Base-by-base conservation (phyloP, 225 moss, liverwort and hornwort genomes). In the Polytrichum commune region DNA sequence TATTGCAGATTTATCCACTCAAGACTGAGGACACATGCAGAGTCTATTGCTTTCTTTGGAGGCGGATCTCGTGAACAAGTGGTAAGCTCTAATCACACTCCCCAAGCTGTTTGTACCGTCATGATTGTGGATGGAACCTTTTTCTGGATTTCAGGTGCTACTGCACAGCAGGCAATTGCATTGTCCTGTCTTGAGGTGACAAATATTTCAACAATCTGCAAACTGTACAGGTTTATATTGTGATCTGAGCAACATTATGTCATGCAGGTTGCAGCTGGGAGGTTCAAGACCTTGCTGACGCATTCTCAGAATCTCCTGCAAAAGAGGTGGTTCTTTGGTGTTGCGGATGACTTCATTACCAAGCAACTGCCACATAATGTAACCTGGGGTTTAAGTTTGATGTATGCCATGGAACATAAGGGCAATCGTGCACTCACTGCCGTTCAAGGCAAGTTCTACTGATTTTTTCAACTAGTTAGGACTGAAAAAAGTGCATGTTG, bases 351-450 rank as follows among this genome's bases (percentile, higher is more conserved):
- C 73, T 98, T 98, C 64, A 91, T 98, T 55, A 98, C 94, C 29
- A 98, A 98, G 79, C 97, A 98, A 77, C 74, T 98, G 67, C 97
- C 97, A 60, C 94, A 98, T 80, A 98, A 98, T 82, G 97, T 98
- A 19, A 94, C 97, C 19, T 98, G 97, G 97, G 92, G 90, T 74
- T 79, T 98, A 27, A 98, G 97, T 78, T 81, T 98, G 73, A 83
- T 92, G 74, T 98, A 98, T 77, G 94, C 97, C 29, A 62, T 98
- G 61, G 97, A 98, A 76, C 97, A 94, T 74, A 78, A 77, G 73
- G 97, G 97, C 28, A 89, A 94, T 76, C 94, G 97, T 71, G 88
- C 97, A 27, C 83, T 88, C 22, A 89, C 90, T 8, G 77, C 85
- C 75, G 97, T 94, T 27, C 94, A 98, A 94, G 96, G 96, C 80